phyloP scores from a whole-genome alignment of 2,329 filamentous ascomycete genomes.

The Sporothrix pallida region DNA sequence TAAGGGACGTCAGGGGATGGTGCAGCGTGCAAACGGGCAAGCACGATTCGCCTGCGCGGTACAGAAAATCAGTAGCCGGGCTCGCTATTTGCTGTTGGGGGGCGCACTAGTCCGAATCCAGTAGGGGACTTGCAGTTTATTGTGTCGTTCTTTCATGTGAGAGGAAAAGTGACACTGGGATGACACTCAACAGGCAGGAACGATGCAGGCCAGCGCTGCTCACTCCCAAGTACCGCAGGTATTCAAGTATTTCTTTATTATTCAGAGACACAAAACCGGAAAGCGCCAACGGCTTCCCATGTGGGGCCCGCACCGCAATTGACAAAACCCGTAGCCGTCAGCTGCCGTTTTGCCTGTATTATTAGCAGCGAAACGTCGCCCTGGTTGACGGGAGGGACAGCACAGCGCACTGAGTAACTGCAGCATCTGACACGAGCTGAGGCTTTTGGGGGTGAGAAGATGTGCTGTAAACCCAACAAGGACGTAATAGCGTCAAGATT shows the following conservation, averaged over 20 bases:
- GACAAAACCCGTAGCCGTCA: neutral
- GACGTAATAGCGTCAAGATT: constrained; percentile 19
- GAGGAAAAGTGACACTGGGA: neutral
- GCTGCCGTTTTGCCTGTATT: neutral
- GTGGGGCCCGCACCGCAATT: constrained; percentile 20
- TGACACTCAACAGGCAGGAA: constrained; percentile 6
- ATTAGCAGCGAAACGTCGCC: neutral
- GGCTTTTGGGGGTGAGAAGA: neutral
- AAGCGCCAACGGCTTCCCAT: constrained; percentile 24
- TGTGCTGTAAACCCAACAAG: neutral
- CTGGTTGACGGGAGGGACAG: neutral
- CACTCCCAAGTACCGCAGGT: neutral
- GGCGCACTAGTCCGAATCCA: constrained; percentile 23
- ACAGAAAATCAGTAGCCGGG: constrained; percentile 16
- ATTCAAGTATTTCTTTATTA: constrained; percentile 2
- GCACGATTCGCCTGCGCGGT: neutral
- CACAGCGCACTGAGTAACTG: constrained; percentile 18
- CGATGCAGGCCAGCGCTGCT: neutral
- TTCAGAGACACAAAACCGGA: constrained; percentile 19
- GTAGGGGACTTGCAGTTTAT: neutral
- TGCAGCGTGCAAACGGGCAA: neutral
- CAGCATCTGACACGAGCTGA: constrained; percentile 18
- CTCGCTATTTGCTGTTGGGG: constrained; percentile 8
- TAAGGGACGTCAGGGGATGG: constrained; percentile 7
- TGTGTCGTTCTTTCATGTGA: constrained; percentile 27